Evolutionary conservation across 2,329 filamentous ascomycete species (phyloP).

Genomic region (Beauveria sp.): DNA sequence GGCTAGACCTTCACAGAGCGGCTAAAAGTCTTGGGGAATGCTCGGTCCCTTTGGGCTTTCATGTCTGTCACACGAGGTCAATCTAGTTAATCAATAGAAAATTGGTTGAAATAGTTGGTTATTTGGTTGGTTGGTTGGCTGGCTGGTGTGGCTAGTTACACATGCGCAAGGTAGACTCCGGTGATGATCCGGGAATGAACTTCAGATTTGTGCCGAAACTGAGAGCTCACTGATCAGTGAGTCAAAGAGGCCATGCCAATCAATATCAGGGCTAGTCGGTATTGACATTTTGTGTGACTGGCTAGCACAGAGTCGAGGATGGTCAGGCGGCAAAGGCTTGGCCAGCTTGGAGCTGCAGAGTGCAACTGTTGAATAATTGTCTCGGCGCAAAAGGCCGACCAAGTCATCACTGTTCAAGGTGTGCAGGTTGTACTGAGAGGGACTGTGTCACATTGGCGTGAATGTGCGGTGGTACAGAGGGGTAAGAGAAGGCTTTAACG

Average conservation of each 20-base stretch:
- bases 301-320: not conserved
- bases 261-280: not conserved
- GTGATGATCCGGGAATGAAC: not conserved
- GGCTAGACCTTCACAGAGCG: not conserved
- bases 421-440: not conserved
- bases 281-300: not conserved
- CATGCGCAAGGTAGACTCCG: no score
- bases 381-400: not conserved
- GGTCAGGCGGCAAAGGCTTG: not conserved
- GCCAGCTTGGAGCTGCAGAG: not conserved
- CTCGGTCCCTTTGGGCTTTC: not conserved
- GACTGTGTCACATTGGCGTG: no score
- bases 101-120: not conserved
- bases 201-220: no score
- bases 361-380: not conserved
- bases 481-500: not conserved
- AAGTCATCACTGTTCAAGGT: not conserved
- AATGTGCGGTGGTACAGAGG: no score
- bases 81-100: no score
- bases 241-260: no score
- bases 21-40: not conserved
- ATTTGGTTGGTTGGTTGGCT: not conserved
- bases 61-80: not conserved
- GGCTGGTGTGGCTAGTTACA: no score
- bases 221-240: no score